Percentiles rank a stretch among this genome's conserved stretches.
phyloP scores from a whole-genome alignment of 2,329 filamentous ascomycete species.

The Aspergillus jensenii region DNA sequence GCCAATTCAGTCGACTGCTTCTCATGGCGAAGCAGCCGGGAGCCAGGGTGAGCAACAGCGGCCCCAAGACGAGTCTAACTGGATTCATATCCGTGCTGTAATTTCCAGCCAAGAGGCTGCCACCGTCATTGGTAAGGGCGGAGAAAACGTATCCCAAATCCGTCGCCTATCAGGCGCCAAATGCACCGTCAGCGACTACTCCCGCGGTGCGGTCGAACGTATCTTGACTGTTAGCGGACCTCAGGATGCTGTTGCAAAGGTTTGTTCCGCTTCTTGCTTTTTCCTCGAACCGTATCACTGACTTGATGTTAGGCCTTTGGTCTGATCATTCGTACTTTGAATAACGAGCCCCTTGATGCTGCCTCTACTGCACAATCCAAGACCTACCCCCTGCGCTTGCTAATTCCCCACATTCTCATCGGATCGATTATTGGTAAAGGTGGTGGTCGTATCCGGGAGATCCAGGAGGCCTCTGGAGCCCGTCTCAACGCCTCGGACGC shows the following conservation, averaged over 20 bases:
- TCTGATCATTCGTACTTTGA: constrained; percentile 94
- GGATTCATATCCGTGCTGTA: constrained; percentile 95
- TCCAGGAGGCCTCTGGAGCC: constrained; percentile 95
- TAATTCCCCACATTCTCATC: constrained; percentile 95
- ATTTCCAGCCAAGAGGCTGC: constrained; percentile 97
- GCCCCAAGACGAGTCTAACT: constrained; percentile 84
- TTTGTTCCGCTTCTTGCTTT: constrained; percentile 45
- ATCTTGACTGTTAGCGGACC: constrained; percentile 96
- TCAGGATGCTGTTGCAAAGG: constrained; percentile 95
- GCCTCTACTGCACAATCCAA: constrained; percentile 92
- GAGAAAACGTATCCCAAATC: constrained; percentile 98
- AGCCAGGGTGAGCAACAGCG: constrained; percentile 43
- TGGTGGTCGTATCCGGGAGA: constrained; percentile 93
- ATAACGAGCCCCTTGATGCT: constrained; percentile 89
- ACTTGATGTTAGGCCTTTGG: constrained; percentile 73
- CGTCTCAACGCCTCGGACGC: constrained; percentile 95
- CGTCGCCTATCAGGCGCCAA: constrained; percentile 92
- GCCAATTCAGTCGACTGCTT: constrained; percentile 58
- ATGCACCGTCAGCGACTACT: constrained; percentile 98
- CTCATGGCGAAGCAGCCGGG: constrained; percentile 52
- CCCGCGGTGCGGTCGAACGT: constrained; percentile 93
- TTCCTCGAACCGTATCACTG: constrained; percentile 9
- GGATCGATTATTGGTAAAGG: constrained; percentile 98
- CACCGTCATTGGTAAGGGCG: constrained; percentile 96
- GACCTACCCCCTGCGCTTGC: constrained; percentile 91